phyloP scores from a whole-genome alignment of 2,329 filamentous ascomycete genomes.

The Alternaria longipes region DNA sequence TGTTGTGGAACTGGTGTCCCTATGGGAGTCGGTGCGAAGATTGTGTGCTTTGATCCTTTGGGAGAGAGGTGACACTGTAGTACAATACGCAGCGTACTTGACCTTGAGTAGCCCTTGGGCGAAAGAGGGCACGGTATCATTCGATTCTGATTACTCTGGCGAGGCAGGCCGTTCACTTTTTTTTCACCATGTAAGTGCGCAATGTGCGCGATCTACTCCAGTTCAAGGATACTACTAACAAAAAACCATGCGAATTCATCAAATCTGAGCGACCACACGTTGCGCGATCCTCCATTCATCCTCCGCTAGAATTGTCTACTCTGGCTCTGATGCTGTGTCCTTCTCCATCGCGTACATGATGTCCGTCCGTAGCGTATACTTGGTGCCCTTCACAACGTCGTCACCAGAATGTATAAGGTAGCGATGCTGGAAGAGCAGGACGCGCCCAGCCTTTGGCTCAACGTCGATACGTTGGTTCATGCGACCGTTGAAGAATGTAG shows the following conservation, averaged over 20 bases:
- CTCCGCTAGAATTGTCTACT: not conserved
- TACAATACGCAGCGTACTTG: slow-evolving; percentile 90
- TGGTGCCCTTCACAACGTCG: slow-evolving; percentile 62
- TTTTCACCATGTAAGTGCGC: slow-evolving; percentile 60
- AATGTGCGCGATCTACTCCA: not conserved
- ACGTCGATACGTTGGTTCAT: slow-evolving; percentile 53
- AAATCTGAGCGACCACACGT: not conserved
- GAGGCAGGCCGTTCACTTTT: slow-evolving; percentile 75
- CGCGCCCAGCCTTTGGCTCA: slow-evolving; percentile 60
- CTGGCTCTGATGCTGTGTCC: not conserved
- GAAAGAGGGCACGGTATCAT: slow-evolving; percentile 67
- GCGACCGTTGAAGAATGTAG: slow-evolving; percentile 58
- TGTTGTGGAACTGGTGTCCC: slow-evolving; percentile 58
- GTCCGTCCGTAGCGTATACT: slow-evolving; percentile 66
- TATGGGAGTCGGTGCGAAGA: slow-evolving; percentile 96
- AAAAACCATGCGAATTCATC: slow-evolving; percentile 3
- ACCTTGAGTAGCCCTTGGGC: slow-evolving; percentile 50
- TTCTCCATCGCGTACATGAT: slow-evolving; percentile 59
- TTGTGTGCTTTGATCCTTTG: slow-evolving; percentile 72
- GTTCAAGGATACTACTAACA: slow-evolving; percentile 55
- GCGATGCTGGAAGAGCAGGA: slow-evolving; percentile 66
- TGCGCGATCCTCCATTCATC: not conserved
- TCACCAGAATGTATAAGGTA: slow-evolving; percentile 63
- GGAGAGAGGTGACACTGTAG: slow-evolving; percentile 75
- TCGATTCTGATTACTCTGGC: slow-evolving; percentile 94